Evolutionary conservation across 2,329 filamentous ascomycete genomes (phyloP), one percentile per base, ranked within the genome.

Genomic region (Hymenoscyphus fraxineus): DNA sequence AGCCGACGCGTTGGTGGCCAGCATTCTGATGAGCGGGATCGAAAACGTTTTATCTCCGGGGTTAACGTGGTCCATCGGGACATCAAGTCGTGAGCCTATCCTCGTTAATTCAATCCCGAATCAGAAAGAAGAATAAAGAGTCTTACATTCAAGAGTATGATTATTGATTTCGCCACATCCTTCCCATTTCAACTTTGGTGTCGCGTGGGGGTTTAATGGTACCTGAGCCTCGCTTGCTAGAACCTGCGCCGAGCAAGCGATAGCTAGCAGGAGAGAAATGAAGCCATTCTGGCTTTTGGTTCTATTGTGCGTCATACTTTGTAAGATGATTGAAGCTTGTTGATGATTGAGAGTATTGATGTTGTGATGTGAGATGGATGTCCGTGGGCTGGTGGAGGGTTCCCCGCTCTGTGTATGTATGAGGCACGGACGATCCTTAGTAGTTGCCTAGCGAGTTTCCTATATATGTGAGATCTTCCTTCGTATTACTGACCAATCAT

Each of bases 1-100:
- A n/a, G 40, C 63, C 7, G 77, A 80, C 12, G 78, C 77, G n/a
- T 79, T 76, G 39, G 73, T 73, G 22, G 77, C 79, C 27, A 80
- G 77, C 64, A 81, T 64, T n/a, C 81, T 78, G 16, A 81, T 74
- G 2, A 83, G 70, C 4, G 81, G 78, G 57, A 82, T 75, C 54
- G 70, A 76, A 66, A 82, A 82, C 6, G 74, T 78, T 69, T 78
- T 77, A 0, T 73, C 72, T 19, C 74, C 74, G 27, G 68, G 60
- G 0, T 69, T 66, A 67, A 75, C 73, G 67, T 83, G 80, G 64
- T 82, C 79, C 73, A 82, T 77, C 0, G 80, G 80, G 6, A 82
- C 80, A 2, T 77, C 65, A 38, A 66, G 57, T 16, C 65, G 59
- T 22, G 62, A 40, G 22, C 65, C 65, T 66, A 40, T 56, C n/a